Percentiles rank a stretch among this genome's conserved stretches.
These are phyloP conservation scores for Lentinula edodes DNA, from an alignment of 768 basidiomycete species.

Conservation along the genomic window DNA sequence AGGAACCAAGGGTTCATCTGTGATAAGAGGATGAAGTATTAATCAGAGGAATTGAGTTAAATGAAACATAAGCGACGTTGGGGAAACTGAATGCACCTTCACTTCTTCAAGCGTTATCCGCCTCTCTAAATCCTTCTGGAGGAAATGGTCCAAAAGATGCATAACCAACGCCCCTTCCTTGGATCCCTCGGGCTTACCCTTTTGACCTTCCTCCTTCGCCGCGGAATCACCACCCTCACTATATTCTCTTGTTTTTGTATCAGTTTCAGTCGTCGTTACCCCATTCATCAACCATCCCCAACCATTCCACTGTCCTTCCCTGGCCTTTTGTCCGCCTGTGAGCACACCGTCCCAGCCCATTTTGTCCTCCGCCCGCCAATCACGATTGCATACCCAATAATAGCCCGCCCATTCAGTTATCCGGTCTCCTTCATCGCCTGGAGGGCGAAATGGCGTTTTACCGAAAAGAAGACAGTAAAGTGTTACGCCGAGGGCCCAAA, in stretches of 20 bases:
- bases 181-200: not conserved
- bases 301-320: conserved; percentile 13
- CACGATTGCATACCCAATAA: conserved; percentile 68
- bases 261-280: not conserved
- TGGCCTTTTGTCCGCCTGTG: conserved; percentile 57
- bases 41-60: not conserved
- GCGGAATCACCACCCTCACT: not conserved
- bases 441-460: conserved; percentile 66
- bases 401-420: conserved; percentile 65
- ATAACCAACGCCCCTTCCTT: conserved; percentile 51
- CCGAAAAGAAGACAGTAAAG: conserved; percentile 94
- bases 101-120: conserved; percentile 77
- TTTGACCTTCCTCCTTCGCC: not conserved
- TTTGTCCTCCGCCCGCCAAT: conserved; percentile 58
- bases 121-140: conserved; percentile 73
- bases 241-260: not conserved
- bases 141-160: conserved; percentile 63
- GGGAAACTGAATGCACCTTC: conserved; percentile 52
- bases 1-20: conserved; percentile 65
- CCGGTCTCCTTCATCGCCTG: conserved; percentile 15
- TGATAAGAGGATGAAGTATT: not conserved
- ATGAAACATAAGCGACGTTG: conserved; percentile 12
- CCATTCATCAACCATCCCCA: conserved; percentile 27
- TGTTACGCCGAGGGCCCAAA: conserved; percentile 97
- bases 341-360: conserved; percentile 71